Percentiles rank a stretch among this genome's conserved stretches.
Evolutionary conservation across 352 stramenopile genomes (phyloP).

Genomic region (Aphanomyces invadans): DNA sequence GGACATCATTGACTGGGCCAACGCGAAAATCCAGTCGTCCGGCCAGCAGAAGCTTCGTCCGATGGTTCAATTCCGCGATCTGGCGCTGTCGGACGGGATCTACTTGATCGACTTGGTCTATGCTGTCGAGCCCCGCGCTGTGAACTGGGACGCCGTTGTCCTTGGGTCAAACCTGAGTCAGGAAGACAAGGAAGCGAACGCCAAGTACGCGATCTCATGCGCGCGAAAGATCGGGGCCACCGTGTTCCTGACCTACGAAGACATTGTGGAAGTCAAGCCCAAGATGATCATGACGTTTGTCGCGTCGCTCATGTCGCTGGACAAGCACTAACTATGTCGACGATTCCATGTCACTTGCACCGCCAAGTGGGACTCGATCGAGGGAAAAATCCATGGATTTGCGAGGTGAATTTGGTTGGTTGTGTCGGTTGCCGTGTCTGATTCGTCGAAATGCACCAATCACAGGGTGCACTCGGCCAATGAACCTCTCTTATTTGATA

Average conservation of each 20-base stretch:
- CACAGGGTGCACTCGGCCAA: background rate
- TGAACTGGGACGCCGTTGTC: slow-evolving; percentile 88
- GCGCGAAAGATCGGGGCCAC: slow-evolving; percentile 88
- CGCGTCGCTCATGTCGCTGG: slow-evolving; percentile 76
- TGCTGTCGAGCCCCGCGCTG: slow-evolving; percentile 72
- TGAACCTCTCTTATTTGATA: background rate
- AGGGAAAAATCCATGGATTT: background rate
- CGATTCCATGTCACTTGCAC: background rate
- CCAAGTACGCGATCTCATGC: slow-evolving; percentile 89
- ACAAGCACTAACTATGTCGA: slow-evolving; percentile 37
- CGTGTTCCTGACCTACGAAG: slow-evolving; percentile 90
- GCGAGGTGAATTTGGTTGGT: background rate
- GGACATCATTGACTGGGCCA: slow-evolving; percentile 80
- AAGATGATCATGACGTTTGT: slow-evolving; percentile 91
- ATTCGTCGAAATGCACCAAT: slow-evolving; percentile 1
- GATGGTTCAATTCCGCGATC: slow-evolving; percentile 84
- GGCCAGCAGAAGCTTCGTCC: slow-evolving; percentile 54
- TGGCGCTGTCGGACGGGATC: slow-evolving; percentile 56
- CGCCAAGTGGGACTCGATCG: background rate
- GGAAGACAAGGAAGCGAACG: slow-evolving; percentile 85
- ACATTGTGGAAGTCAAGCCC: slow-evolving; percentile 90
- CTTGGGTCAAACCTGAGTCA: slow-evolving; percentile 34
- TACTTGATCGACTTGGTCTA: slow-evolving; percentile 86
- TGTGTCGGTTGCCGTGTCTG: background rate
- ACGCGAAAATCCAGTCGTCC: slow-evolving; percentile 65